These are phyloP conservation scores for Myotisia sp. DNA, from an alignment of 2,329 filamentous ascomycete species.

Conservation along the genomic window DNA sequence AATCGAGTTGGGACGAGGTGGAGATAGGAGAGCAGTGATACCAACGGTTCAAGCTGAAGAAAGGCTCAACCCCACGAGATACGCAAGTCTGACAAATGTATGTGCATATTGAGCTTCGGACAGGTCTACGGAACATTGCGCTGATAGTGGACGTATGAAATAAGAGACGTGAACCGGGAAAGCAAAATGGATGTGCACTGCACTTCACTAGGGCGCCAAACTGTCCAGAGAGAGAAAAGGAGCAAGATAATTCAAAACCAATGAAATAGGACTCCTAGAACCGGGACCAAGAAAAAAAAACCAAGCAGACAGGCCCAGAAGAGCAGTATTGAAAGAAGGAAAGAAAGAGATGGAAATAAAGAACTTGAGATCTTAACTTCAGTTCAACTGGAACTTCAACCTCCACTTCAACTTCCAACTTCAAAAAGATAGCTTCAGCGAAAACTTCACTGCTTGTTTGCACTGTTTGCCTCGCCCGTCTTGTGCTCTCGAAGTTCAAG, in stretches of 20 bases:
- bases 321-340: background rate
- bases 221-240: too few relatives aligned
- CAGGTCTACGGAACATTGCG: conserved; percentile 25
- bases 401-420: too few relatives aligned
- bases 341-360: background rate
- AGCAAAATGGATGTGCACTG: too few relatives aligned
- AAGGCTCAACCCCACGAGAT: conserved; percentile 3
- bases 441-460: background rate
- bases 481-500: too few relatives aligned
- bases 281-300: background rate
- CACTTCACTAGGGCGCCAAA: too few relatives aligned
- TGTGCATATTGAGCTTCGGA: conserved; percentile 22
- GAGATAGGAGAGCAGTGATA: background rate
- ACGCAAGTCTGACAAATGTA: conserved; percentile 25
- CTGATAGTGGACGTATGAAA: background rate
- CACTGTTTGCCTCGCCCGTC: conserved; percentile 1
- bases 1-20: background rate
- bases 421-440: background rate
- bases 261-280: background rate
- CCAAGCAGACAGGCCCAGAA: background rate
- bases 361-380: background rate
- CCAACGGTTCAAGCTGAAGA: background rate
- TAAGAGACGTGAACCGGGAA: background rate
- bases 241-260: background rate
- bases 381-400: too few relatives aligned